Conservation (phyloP, 257 asterid species). For the Solanum sejunctum region DNA sequence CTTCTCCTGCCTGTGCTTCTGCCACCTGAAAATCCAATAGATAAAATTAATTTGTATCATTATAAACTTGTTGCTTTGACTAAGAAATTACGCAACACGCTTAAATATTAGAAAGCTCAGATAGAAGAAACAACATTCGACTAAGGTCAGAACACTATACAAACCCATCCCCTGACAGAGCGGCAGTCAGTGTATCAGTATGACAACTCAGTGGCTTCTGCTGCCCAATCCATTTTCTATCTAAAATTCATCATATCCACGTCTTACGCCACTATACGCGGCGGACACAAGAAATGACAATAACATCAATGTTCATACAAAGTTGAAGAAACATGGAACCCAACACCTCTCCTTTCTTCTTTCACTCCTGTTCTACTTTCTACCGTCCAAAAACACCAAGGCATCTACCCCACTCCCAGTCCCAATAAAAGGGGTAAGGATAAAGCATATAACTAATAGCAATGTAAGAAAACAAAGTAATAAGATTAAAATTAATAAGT, state of each 20-base stretch:
- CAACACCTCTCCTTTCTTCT: background rate
- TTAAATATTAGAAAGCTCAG: background rate
- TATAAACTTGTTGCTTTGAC: background rate
- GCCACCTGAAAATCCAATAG: slow-evolving; percentile 51
- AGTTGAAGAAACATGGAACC: background rate
- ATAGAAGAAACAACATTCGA: background rate
- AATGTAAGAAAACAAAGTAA: background rate
- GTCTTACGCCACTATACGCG: background rate
- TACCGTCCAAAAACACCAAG: background rate
- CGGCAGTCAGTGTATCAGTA: background rate
- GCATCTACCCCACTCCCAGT: background rate
- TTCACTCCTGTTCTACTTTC: background rate
- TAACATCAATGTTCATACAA: background rate
- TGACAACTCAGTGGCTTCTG: background rate
- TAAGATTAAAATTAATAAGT: background rate
- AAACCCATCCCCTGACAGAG: background rate
- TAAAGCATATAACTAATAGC: background rate
- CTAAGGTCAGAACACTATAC: background rate
- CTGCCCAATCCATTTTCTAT: background rate
- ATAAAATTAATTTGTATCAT: background rate
- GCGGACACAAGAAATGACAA: background rate
- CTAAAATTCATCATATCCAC: background rate
- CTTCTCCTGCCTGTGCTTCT: slow-evolving; percentile 61
- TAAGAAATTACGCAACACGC: background rate
- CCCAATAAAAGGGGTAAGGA: background rate